Evolutionary conservation across 1,284 basidiomycete species (phyloP).

Genomic region (Moniliophthora roreri): DNA sequence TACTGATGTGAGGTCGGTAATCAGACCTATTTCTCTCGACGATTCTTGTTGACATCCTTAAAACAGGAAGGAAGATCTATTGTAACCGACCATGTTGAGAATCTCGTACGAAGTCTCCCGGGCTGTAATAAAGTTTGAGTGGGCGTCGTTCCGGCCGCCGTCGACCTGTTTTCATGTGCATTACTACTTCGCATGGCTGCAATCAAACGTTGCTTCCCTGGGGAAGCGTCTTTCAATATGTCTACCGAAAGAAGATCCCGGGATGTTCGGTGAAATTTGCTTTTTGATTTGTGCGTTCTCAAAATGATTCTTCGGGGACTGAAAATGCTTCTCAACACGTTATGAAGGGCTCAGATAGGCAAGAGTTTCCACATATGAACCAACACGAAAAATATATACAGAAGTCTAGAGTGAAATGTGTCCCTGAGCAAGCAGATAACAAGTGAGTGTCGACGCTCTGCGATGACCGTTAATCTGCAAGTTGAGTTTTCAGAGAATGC

Average conservation of each 20-base stretch:
- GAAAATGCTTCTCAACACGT: no score
- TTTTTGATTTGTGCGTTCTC: not conserved
- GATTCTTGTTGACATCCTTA: not conserved
- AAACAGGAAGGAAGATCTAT: not conserved
- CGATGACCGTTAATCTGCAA: not conserved
- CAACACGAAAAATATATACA: no score
- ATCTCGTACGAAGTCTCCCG: not conserved
- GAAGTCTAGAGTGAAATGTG: no score
- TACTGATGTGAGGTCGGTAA: conserved; percentile 5
- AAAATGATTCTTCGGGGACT: not conserved
- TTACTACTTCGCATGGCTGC: no score
- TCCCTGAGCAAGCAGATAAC: no score
- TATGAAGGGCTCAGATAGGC: no score
- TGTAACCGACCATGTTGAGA: not conserved
- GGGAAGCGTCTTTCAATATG: not conserved
- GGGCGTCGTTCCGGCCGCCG: not conserved
- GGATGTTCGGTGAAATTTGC: not conserved
- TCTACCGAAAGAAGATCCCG: not conserved
- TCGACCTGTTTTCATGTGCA: not conserved
- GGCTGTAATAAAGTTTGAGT: conserved; percentile 1
- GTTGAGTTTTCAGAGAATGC: not conserved
- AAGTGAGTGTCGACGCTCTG: no score
- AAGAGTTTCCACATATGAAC: no score
- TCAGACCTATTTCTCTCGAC: not conserved
- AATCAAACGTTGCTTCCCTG: not conserved